A percentile compares a stretch with the other conserved stretches of the same genome.
These are phyloP conservation scores for Sphaceloma murrayae DNA, from an alignment of 2,329 filamentous ascomycete genomes.

Conservation along the genomic window DNA sequence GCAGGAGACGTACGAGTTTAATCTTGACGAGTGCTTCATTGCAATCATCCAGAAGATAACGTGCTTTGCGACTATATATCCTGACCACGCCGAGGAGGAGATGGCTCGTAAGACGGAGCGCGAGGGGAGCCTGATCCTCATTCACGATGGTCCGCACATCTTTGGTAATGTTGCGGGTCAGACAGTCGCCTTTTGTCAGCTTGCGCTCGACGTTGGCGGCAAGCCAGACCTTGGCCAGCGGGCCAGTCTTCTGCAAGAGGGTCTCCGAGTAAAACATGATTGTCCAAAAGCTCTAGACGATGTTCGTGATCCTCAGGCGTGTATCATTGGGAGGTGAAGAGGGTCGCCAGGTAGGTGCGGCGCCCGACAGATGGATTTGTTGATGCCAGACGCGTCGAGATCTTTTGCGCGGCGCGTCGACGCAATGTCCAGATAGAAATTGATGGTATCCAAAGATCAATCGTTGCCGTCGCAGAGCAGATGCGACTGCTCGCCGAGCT, in stretches of 20 bases:
- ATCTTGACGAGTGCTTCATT: conserved; percentile 97
- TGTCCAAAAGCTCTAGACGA: conserved; percentile 4
- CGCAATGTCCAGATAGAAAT: not conserved
- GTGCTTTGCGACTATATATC: conserved; percentile 95
- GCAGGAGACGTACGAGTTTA: conserved; percentile 65
- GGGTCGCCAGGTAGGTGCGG: too few relatives aligned
- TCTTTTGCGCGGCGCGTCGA: conserved; percentile 12
- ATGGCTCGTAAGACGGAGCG: conserved; percentile 85
- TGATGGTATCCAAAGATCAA: conserved; percentile 4
- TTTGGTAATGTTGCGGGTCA: conserved; percentile 89
- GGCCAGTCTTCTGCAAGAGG: conserved; percentile 90
- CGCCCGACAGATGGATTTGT: too few relatives aligned
- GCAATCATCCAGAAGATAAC: conserved; percentile 92
- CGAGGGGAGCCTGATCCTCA: conserved; percentile 87
- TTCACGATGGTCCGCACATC: conserved; percentile 94
- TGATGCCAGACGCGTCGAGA: conserved; percentile 7
- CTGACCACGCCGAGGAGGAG: conserved; percentile 88
- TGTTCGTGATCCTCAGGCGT: not conserved
- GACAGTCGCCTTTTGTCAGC: conserved; percentile 89
- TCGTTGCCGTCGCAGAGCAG: not conserved
- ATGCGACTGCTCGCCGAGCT: not conserved
- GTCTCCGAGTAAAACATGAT: conserved; percentile 96
- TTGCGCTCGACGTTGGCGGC: conserved; percentile 98
- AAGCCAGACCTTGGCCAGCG: conserved; percentile 93
- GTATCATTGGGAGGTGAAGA: not conserved